Base-by-base conservation (phyloP, 306 rosid genomes). In the Rosa multiflora region DNA sequence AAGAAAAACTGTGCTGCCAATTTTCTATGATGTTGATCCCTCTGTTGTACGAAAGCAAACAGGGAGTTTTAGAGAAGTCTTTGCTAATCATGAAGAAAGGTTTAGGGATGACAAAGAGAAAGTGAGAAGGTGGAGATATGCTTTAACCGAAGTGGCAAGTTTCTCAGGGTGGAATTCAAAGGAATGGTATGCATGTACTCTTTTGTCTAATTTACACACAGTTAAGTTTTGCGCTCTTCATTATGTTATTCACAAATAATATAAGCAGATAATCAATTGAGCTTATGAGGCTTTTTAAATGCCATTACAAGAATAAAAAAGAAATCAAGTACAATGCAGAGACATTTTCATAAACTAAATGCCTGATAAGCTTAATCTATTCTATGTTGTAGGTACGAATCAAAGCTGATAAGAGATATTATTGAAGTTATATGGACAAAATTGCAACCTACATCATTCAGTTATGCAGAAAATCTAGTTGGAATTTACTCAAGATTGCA, bases 21-120 rank as follows among this genome's bases (percentile, higher is more conserved):
- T 77, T 77, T 67, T 77, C 46, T 51, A 49, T 53, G 35, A 77
- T 10, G 47, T 43, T 43, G 47, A 43, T 3, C 47, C 47, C 47
- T 43, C 10, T 43, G 47, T 6, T 43, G 10, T 43, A 43, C 47
- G 47, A 43, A 56, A 20, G 5, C 63, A 56, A 56, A 56, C 32
- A 5, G 32, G 63, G 2, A 20, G 29, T 56, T 56, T 56, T n/a
- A 3, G 29, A 56, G 63, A 56, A 56, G 63, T 32, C 12, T 17
- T 52, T 8, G 9, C 2, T 18, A 5, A 17, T 5, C 21, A 52
- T 52, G 59, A 52, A 52, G 10, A 52, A 52, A 52, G 59, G 59
- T 52, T 52, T 52, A 6, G 9, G 21, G 59, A 52, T 52, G 59
- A 52, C 21, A 17, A 52, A 4, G 59, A 52, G 21, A 52, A 17